Evolutionary conservation across 108 stramenopile species (phyloP).

Genomic region (Cyclotella atomus): DNA sequence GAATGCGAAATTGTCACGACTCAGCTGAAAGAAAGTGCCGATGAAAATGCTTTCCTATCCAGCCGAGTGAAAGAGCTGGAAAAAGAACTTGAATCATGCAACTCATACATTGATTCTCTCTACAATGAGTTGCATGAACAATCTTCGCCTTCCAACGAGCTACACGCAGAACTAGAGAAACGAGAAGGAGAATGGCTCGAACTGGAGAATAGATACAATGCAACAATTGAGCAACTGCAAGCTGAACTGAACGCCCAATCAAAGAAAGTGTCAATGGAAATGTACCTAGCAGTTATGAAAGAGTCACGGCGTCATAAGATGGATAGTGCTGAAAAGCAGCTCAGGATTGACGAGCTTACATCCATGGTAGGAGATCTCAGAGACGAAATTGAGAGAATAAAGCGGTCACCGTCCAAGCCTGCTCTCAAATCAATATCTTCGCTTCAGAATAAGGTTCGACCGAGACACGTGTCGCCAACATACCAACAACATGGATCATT

Average conservation of each 20-base stretch:
- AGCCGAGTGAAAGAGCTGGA: conserved; percentile 18
- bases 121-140: conserved; percentile 12
- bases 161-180: conserved; percentile 15
- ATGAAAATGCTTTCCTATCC: conserved; percentile 17
- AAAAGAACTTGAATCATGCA: conserved; percentile 24
- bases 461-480: conserved; percentile 2
- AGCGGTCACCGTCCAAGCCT: not conserved
- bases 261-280: conserved; percentile 31
- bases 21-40: not conserved
- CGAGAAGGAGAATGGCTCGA: conserved; percentile 25
- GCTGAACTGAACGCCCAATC: conserved; percentile 14
- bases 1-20: conserved; percentile 24
- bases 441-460: not conserved
- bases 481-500: not conserved
- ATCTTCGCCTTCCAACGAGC: conserved; percentile 3
- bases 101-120: conserved; percentile 33
- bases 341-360: conserved; percentile 16
- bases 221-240: conserved; percentile 26
- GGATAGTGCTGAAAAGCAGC: conserved; percentile 17
- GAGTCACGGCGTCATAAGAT: conserved; percentile 21
- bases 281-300: conserved; percentile 26
- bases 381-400: conserved; percentile 22
- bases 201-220: conserved; percentile 14
- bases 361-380: not conserved
- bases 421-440: conserved; percentile 1